Conservation (phyloP, 139 green algal genomes). For the Deuterostichococcus epilithicus region DNA sequence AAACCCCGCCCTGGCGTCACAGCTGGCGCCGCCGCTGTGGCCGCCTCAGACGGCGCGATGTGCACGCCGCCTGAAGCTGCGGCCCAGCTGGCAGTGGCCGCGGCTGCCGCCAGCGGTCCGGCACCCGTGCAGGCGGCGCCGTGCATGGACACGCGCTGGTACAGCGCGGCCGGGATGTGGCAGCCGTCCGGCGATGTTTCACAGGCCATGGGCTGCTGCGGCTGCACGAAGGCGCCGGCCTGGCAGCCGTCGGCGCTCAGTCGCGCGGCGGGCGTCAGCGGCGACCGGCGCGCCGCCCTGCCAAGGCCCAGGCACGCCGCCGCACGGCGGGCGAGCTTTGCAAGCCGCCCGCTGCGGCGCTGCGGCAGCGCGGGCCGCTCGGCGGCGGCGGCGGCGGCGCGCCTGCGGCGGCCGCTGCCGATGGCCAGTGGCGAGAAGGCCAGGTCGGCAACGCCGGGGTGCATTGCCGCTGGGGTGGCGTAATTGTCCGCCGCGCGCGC, state of each 20-base stretch:
- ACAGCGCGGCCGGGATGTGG: background rate
- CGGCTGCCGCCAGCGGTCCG: background rate
- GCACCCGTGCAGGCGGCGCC: too few relatives aligned
- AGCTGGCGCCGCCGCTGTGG: background rate
- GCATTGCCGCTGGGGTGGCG: background rate
- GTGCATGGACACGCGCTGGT: background rate
- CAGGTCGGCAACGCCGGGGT: background rate
- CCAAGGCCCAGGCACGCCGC: background rate
- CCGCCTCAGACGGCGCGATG: background rate
- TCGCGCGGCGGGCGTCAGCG: too few relatives aligned
- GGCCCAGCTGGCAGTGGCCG: background rate
- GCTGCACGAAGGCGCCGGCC: background rate
- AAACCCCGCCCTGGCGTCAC: too few relatives aligned
- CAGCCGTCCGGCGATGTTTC: background rate
- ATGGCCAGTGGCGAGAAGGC: background rate
- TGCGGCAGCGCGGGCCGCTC: background rate
- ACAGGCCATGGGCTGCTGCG: background rate
- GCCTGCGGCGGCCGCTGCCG: background rate
- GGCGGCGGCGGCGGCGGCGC: too few relatives aligned
- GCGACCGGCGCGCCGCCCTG: background rate
- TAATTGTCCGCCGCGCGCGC: background rate
- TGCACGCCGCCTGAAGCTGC: too few relatives aligned
- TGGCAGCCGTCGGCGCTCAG: too few relatives aligned
- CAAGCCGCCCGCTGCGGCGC: background rate
- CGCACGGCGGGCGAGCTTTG: background rate